phyloP scores from a whole-genome alignment of 768 basidiomycete species.

The Tulasnella calospora region DNA sequence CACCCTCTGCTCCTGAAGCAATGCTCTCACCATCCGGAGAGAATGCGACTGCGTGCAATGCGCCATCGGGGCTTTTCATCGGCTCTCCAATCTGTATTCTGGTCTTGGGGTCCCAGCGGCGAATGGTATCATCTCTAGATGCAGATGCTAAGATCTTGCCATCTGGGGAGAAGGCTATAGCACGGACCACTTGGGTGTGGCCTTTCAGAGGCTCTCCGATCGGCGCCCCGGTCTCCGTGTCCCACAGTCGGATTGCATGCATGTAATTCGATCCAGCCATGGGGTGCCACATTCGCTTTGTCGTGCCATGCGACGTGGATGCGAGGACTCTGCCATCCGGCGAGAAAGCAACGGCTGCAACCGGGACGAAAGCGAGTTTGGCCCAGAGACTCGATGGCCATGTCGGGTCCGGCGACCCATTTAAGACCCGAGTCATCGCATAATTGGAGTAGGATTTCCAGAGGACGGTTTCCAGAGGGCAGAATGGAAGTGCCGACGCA shows the following conservation, averaged over 20 bases:
- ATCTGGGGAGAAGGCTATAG: constrained; percentile 42
- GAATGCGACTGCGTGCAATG: neutral
- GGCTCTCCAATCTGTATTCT: neutral
- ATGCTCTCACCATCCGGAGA: neutral
- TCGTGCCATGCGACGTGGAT: neutral
- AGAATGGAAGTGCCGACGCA: neutral
- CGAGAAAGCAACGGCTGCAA: neutral
- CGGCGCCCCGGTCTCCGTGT: constrained; percentile 40
- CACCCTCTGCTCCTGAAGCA: neutral
- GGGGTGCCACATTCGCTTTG: neutral
- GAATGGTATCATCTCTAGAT: constrained; percentile 32
- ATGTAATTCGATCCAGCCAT: constrained; percentile 35
- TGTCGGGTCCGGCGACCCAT: neutral
- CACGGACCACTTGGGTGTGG: constrained; percentile 36
- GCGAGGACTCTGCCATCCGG: neutral
- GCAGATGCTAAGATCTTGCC: constrained; percentile 42
- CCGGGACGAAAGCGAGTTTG: neutral
- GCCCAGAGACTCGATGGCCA: neutral
- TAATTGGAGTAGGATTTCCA: neutral
- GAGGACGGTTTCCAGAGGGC: neutral
- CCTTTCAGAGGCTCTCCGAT: constrained; percentile 26
- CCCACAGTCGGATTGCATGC: constrained; percentile 44
- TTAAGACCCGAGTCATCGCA: neutral
- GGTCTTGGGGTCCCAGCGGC: neutral
- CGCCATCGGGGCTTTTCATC: neutral